Percentiles rank a stretch among this genome's conserved stretches.
phyloP scores from a whole-genome alignment of 202 grass and related monocot species.

The Elaeis oleifera region DNA sequence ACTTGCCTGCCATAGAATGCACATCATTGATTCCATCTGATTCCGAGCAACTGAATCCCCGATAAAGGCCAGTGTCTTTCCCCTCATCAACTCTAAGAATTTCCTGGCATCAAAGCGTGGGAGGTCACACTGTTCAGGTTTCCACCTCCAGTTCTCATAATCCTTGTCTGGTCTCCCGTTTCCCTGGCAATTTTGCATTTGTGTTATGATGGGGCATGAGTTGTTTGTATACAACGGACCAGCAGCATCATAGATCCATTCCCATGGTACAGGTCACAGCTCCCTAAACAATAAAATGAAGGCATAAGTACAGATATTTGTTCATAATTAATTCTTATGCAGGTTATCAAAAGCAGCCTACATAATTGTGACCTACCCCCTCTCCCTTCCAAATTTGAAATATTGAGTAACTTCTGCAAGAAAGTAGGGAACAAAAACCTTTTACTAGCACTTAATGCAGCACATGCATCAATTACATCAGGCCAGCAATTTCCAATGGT shows the following conservation, averaged over 20 bases:
- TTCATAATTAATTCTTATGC: too few relatives aligned
- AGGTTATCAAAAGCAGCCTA: too few relatives aligned
- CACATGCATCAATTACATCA: too few relatives aligned
- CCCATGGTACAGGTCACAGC: conserved; percentile 74
- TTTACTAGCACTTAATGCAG: too few relatives aligned
- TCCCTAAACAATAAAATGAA: conserved; percentile 31
- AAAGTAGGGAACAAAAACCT: too few relatives aligned
- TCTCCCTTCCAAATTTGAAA: too few relatives aligned
- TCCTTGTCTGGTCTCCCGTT: conserved; percentile 84
- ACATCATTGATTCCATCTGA: conserved; percentile 92
- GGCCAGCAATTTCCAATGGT: too few relatives aligned
- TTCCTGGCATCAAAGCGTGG: conserved; percentile 63
- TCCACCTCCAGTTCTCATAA: conserved; percentile 88
- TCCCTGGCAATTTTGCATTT: conserved; percentile 92
- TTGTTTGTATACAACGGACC: conserved; percentile 85
- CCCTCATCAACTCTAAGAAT: conserved; percentile 93
- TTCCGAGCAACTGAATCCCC: conserved; percentile 91
- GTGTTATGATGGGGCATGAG: conserved; percentile 82
- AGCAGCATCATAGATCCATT: conserved; percentile 60
- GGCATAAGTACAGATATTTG: too few relatives aligned
- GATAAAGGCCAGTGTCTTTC: conserved; percentile 85
- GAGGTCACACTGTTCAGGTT: conserved; percentile 57
- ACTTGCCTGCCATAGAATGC: conserved; percentile 83
- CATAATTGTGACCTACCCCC: too few relatives aligned
- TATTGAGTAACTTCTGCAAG: too few relatives aligned